A percentile compares a stretch with the other conserved stretches of the same genome.
phyloP scores from a whole-genome alignment of 371 early-diverging fungal genomes.

The Paraphysoderma sedebokerense region DNA sequence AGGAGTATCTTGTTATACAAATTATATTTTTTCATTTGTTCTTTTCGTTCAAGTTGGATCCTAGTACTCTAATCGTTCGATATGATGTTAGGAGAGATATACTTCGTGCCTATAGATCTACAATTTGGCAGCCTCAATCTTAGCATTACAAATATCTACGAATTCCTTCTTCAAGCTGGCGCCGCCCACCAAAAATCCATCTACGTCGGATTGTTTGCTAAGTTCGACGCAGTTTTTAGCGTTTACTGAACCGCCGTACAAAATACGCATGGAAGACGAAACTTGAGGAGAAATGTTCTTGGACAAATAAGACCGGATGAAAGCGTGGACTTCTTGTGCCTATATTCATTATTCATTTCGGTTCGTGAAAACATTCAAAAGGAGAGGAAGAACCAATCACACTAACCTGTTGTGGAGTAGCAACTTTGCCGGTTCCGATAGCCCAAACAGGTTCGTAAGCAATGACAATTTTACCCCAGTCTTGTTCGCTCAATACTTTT shows the following conservation, averaged over 20 bases:
- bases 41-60: too few species aligned
- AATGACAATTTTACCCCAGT: slow-evolving; percentile 88
- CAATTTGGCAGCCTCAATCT: too few species aligned
- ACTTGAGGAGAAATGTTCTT: slow-evolving; percentile 63
- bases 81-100: too few species aligned
- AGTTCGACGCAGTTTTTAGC: slow-evolving; percentile 61
- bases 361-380: neutral
- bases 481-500: slow-evolving; percentile 43
- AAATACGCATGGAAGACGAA: slow-evolving; percentile 75
- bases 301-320: slow-evolving; percentile 74
- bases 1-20: too few species aligned
- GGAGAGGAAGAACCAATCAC: slow-evolving; percentile 5
- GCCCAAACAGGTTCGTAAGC: slow-evolving; percentile 99
- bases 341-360: slow-evolving; percentile 4
- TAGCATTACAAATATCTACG: slow-evolving; percentile 45
- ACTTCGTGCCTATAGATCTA: too few species aligned
- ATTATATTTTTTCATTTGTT: too few species aligned
- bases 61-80: too few species aligned
- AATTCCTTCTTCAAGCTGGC: slow-evolving; percentile 89
- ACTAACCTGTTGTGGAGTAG: slow-evolving; percentile 74
- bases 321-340: slow-evolving; percentile 91
- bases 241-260: slow-evolving; percentile 96
- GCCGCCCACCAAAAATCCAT: slow-evolving; percentile 99
- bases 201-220: slow-evolving; percentile 61
- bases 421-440: slow-evolving; percentile 96